Conservation (phyloP, 768 basidiomycete genomes). For the Strobilomyces confusus region DNA sequence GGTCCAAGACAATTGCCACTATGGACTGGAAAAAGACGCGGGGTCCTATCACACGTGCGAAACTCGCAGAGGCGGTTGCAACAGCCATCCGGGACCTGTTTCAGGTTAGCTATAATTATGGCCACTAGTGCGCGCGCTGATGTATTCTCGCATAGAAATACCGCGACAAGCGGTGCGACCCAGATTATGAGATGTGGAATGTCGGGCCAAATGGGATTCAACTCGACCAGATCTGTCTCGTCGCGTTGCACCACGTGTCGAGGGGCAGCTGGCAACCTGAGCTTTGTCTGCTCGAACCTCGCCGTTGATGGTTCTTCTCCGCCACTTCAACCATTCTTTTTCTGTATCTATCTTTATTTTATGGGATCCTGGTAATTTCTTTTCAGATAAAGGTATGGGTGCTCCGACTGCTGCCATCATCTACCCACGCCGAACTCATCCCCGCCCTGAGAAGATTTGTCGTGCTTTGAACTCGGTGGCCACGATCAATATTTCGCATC, state of each 20-base stretch:
- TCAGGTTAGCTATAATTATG: slow-evolving; percentile 33
- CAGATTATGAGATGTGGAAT: slow-evolving; percentile 17
- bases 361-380: not conserved
- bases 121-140: slow-evolving; percentile 8
- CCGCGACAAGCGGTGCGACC: slow-evolving; percentile 7
- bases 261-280: slow-evolving; percentile 79
- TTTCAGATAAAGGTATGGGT: slow-evolving; percentile 1
- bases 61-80: slow-evolving; percentile 72
- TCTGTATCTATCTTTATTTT: slow-evolving; percentile 1
- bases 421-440: not conserved
- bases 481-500: slow-evolving; percentile 3
- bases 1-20: slow-evolving; percentile 74
- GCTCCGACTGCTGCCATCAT: not conserved
- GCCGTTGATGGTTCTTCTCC: slow-evolving; percentile 7
- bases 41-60: slow-evolving; percentile 67
- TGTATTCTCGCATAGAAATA: slow-evolving; percentile 9
- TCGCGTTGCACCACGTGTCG: slow-evolving; percentile 75
- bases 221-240: slow-evolving; percentile 42
- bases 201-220: slow-evolving; percentile 24
- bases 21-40: slow-evolving; percentile 72
- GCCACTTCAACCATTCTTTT: not conserved
- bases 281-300: slow-evolving; percentile 44
- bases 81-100: slow-evolving; percentile 68
- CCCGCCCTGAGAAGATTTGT: too few species aligned
- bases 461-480: not conserved